These are phyloP conservation scores for Oenanthe javanica DNA, from an alignment of 140 eudicot species.

Conservation along the genomic window DNA sequence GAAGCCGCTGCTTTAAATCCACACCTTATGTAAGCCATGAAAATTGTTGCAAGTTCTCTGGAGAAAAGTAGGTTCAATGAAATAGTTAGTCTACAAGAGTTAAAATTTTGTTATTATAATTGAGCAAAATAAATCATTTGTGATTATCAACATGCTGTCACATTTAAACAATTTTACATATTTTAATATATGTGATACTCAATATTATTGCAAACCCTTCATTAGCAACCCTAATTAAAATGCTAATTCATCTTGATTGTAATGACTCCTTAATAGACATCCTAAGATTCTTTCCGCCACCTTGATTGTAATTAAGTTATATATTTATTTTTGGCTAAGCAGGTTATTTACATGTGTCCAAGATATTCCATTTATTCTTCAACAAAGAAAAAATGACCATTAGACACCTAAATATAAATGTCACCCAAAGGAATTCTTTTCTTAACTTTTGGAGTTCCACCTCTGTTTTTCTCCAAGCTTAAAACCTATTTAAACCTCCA, in stretches of 20 bases:
- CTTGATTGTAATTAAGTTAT: not conserved
- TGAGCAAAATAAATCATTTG: not conserved
- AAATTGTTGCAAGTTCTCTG: conserved; percentile 70
- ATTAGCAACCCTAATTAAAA: not conserved
- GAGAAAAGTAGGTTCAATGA: conserved; percentile 15
- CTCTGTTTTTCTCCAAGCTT: not conserved
- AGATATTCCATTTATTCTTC: not conserved
- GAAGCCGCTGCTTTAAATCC: conserved; percentile 45
- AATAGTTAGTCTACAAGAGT: not conserved
- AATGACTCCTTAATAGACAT: not conserved
- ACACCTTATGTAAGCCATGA: conserved; percentile 49
- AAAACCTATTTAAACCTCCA: not conserved
- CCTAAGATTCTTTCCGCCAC: not conserved
- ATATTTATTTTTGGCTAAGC: not conserved
- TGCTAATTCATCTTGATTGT: not conserved
- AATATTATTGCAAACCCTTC: not conserved
- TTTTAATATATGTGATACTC: not conserved
- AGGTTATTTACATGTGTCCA: not conserved
- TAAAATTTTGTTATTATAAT: not conserved
- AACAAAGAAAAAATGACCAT: not conserved
- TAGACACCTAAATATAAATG: not conserved
- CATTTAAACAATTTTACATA: not conserved
- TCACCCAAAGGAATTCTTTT: not conserved
- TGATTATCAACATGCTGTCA: not conserved
- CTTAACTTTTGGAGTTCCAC: not conserved